Evolutionary conservation across 2,329 filamentous ascomycete species (phyloP), one percentile per base, ranked within the genome.

Genomic region (Acrocalymma vagum): DNA sequence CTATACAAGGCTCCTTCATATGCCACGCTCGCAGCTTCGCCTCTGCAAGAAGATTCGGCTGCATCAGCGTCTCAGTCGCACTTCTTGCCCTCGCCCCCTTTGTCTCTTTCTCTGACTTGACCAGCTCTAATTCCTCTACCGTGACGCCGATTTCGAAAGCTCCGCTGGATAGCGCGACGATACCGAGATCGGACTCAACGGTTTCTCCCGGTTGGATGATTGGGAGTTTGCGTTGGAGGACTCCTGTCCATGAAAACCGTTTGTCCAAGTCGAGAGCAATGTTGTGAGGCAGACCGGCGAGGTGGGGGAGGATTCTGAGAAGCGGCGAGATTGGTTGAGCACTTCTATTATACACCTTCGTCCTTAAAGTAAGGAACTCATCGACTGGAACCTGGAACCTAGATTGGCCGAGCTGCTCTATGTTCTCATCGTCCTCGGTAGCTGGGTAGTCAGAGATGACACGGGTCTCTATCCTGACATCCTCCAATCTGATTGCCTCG

Each of bases 181-280:
- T 78, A 4, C 88, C 88, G 4, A 95, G 70, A 2, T 78, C 76
- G 15, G 88, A 76, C 45, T 85, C 80, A 0, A 78, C 76, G n/a
- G 71, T 80, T 29, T 79, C 75, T 4, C 82, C 80, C 0, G 84
- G 81, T 5, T 71, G 69, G 1, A 96, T 64, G 6, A 81, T 62
- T 0, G 87, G 84, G 0, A 96, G 72, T 2, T 82, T 78, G 60
- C 86, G 85, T 71, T 96, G 92, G 42, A 96, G 71, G 20, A 88
- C 85, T 2, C 92, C 92, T 51, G 90, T 93, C 86, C 90, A 94
- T 1, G 86, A 85, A 38, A 96, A 80, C 50, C 90, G 89, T 60
- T 89, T 85, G 27, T 87, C 87, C 40, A 93, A 82, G 64, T 96
- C 92, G 11, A 95, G 80, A 3, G 89, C 87, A 10, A 88, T 77